phyloP scores from a whole-genome alignment of 768 basidiomycete species.

The Russula brevipes region DNA sequence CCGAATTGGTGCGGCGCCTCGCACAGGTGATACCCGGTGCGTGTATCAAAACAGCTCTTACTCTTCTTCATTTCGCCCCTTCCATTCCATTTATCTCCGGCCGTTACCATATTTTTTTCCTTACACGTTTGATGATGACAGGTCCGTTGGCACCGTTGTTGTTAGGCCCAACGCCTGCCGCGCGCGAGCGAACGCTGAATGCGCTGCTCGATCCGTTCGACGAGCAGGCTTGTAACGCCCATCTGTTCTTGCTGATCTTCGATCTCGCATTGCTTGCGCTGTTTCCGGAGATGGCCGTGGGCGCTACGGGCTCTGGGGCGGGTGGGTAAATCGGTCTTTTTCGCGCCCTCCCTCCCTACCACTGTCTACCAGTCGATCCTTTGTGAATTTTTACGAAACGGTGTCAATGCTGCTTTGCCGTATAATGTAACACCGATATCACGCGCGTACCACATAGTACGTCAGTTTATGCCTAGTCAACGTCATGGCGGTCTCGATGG shows the following conservation, averaged over 20 bases:
- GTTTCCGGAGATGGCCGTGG: constrained; percentile 71
- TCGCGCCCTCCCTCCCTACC: neutral
- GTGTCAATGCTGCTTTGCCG: neutral
- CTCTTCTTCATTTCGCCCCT: neutral
- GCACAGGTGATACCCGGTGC: constrained; percentile 41
- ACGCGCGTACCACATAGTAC: too few relatives aligned
- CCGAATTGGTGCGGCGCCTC: constrained; percentile 38
- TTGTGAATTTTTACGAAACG: neutral
- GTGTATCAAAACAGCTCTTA: constrained; percentile 4
- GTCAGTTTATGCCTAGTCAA: too few relatives aligned
- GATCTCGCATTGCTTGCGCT: constrained; percentile 66
- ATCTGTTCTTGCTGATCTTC: constrained; percentile 66
- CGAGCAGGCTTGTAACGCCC: constrained; percentile 67
- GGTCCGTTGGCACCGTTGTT: constrained; percentile 46
- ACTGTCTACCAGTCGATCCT: too few relatives aligned
- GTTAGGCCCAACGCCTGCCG: constrained; percentile 48
- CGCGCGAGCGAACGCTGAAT: constrained; percentile 40
- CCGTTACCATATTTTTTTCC: neutral
- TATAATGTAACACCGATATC: too few relatives aligned
- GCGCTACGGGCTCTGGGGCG: constrained; percentile 8
- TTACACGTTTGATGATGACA: neutral
- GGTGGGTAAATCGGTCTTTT: neutral
- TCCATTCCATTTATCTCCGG: too few relatives aligned
- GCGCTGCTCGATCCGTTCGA: constrained; percentile 57
- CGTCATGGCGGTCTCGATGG: too few relatives aligned